Conservation (phyloP, 1,139 yeast genomes). For the Hyphopichia khmerensis region DNA sequence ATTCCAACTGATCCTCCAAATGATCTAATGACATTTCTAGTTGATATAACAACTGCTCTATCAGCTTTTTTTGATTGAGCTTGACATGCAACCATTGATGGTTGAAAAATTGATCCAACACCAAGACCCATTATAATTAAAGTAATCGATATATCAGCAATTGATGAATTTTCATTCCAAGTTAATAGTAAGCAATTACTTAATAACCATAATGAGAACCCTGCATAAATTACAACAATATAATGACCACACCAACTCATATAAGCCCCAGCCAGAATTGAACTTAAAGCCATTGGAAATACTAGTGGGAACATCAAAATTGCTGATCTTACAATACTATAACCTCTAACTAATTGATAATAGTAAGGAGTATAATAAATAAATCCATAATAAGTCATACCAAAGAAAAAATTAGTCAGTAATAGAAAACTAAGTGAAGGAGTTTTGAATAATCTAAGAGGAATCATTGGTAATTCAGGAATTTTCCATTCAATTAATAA, state of each 20-base stretch:
- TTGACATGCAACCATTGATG: conserved; percentile 52
- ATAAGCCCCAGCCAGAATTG: conserved; percentile 39
- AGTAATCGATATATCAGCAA: conserved; percentile 32
- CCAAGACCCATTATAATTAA: conserved; percentile 47
- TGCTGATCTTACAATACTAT: conserved; percentile 32
- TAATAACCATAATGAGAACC: conserved; percentile 42
- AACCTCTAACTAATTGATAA: conserved; percentile 45
- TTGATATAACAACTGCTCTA: conserved; percentile 53
- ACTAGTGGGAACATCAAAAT: conserved; percentile 39
- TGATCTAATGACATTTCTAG: conserved; percentile 51
- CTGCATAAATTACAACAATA: conserved; percentile 36
- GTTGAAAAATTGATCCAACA: conserved; percentile 53
- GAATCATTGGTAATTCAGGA: conserved; percentile 53
- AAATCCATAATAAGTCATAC: conserved; percentile 47
- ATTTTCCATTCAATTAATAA: conserved; percentile 42
- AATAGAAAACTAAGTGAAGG: conserved; percentile 38
- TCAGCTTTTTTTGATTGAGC: conserved; percentile 47
- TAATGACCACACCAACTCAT: conserved; percentile 42
- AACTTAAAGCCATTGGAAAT: conserved; percentile 29
- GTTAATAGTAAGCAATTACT: conserved; percentile 37
- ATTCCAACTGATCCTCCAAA: conserved; percentile 56
- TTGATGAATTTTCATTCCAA: conserved; percentile 26
- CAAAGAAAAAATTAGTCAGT: conserved; percentile 42
- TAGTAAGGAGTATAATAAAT: conserved; percentile 49
- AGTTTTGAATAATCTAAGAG: conserved; percentile 42